Evolutionary conservation across 2,329 filamentous ascomycete genomes (phyloP), one percentile per base, ranked within the genome.

Genomic region (Trichoderma oligosporum): DNA sequence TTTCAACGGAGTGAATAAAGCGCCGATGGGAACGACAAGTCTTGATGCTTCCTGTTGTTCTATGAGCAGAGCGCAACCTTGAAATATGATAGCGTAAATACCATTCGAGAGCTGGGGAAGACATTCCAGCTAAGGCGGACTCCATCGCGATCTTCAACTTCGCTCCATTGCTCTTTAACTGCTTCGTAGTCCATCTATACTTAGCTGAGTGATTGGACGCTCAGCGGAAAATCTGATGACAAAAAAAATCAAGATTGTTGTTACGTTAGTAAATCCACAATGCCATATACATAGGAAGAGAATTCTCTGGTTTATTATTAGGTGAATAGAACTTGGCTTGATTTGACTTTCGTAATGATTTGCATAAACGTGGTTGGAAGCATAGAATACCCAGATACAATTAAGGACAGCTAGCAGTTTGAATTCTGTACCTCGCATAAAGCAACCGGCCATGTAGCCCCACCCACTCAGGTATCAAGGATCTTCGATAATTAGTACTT

Each of bases 71-170:
- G 29, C 14, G 18, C 7, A 24, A 41, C 7, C 11, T 12, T 9
- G 24, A 18, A 14, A 11, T 24, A 18, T n/a, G 25, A 14, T 6
- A 7, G 3, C 31, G 20, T 8, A 76, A 82, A 66, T 67, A 91
- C 92, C 91, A 99, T 97, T 72, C 94, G 91, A 69, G 93, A 93
- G 78, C 92, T 97, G 48, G 94, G 94, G 70, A 99, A 96, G 61
- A 95, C 95, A 73, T 99, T 99, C 94, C 94, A 99, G 76, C 93
- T 97, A 64, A 99, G 82, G 62, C 94, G 87, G 69, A 97, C 85
- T 61, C 94, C 94, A 84, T 99, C 94, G 66, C 90, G 86, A 70
- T 99, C 94, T 78, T 99, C 94, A 59, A 96, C 87, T 73, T 97
- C 91, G 69, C 87, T 91, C 92, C 92, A 97, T 78, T 93, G 88